Evolutionary conservation across 225 moss, liverwort and hornwort genomes (phyloP).

Genomic region (Pseudisothecium myosuroides): DNA sequence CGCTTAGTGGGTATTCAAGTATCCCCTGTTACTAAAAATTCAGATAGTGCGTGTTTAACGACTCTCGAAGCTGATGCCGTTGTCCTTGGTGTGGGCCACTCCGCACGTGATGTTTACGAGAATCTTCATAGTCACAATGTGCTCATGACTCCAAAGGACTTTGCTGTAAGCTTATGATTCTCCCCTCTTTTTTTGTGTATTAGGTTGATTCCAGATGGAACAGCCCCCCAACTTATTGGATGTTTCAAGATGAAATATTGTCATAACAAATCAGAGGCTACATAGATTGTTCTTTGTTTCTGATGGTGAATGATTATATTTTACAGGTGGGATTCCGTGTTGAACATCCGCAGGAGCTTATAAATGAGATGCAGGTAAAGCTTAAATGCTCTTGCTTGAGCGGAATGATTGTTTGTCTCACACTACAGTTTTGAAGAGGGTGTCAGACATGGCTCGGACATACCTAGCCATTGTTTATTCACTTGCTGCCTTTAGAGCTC

Average conservation of each 20-base stretch:
- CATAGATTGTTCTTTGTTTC: not conserved
- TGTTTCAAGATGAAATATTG: not conserved
- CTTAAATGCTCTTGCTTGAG: not conserved
- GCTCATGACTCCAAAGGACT: conserved; percentile 72
- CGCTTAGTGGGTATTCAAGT: conserved; percentile 64
- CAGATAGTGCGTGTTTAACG: not conserved
- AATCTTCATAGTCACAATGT: conserved; percentile 68
- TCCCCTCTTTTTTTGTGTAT: not conserved
- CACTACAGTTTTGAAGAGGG: not conserved
- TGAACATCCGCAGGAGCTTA: conserved; percentile 97
- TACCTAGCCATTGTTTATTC: not conserved
- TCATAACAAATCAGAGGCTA: not conserved
- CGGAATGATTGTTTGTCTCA: not conserved
- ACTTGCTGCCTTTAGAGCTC: not conserved
- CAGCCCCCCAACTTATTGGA: not conserved
- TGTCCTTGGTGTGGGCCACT: conserved; percentile 91
- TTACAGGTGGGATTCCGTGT: conserved; percentile 85
- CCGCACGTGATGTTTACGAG: conserved; percentile 91
- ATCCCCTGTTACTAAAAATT: conserved; percentile 23
- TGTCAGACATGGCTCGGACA: not conserved
- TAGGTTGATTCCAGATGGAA: not conserved
- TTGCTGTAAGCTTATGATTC: conserved; percentile 51
- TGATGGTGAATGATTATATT: not conserved
- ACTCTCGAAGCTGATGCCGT: conserved; percentile 76
- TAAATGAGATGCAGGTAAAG: conserved; percentile 92